A percentile compares a stretch with the other conserved stretches of the same genome.
Conservation (phyloP, 2,329 filamentous ascomycete genomes). For the Alternaria gansuensis region DNA sequence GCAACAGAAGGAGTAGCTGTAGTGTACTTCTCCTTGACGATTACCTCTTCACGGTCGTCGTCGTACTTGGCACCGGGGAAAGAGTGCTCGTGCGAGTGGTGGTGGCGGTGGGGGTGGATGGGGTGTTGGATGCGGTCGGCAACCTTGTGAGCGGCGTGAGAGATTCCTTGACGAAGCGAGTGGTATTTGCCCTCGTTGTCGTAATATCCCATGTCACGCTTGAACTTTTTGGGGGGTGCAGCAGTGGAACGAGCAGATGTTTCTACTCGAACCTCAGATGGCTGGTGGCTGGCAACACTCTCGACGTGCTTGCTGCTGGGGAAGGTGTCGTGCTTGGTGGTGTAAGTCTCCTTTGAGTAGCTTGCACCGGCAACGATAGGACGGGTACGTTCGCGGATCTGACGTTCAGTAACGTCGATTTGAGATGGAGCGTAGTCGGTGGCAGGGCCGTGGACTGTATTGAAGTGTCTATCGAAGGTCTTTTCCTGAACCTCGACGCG, state of each 20-base stretch:
- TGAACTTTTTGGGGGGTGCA: constrained; percentile 60
- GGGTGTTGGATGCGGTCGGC: constrained; percentile 72
- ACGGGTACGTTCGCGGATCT: constrained; percentile 70
- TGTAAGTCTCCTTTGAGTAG: constrained; percentile 53
- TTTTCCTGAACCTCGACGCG: constrained; percentile 71
- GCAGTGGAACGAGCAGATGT: constrained; percentile 60
- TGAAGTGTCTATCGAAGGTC: constrained; percentile 58
- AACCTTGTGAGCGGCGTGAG: constrained; percentile 61
- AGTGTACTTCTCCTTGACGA: constrained; percentile 58
- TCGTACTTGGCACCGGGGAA: constrained; percentile 47
- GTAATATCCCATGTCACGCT: constrained; percentile 79
- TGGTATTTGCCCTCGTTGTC: constrained; percentile 80
- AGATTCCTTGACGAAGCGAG: constrained; percentile 75
- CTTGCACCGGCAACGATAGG: constrained; percentile 61
- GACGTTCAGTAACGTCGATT: constrained; percentile 65
- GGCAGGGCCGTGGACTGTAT: constrained; percentile 59
- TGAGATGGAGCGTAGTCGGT: constrained; percentile 66
- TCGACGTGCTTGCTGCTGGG: constrained; percentile 49
- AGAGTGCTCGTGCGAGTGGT: constrained; percentile 53
- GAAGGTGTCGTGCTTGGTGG: constrained; percentile 54
- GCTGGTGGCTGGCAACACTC: constrained; percentile 52
- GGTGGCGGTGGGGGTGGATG: constrained; percentile 65
- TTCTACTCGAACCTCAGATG: constrained; percentile 61
- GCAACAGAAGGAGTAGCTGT: constrained; percentile 43
- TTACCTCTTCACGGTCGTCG: constrained; percentile 56